A percentile compares a stretch with the other conserved stretches of the same genome.
Evolutionary conservation across 2,329 filamentous ascomycete genomes (phyloP).

Genomic region (Ciborinia camelliae): DNA sequence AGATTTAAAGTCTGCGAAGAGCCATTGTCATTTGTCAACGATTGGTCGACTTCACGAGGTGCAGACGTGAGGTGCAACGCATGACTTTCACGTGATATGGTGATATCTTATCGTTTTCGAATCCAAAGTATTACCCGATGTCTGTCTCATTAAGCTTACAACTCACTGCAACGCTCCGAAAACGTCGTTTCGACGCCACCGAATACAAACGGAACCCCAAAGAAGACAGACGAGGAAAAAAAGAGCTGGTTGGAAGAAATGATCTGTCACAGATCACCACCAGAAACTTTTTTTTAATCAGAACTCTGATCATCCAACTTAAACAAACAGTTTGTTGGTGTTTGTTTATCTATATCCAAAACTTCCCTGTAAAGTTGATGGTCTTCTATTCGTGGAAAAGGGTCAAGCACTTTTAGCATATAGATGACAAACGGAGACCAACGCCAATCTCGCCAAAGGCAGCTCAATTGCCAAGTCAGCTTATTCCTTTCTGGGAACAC

Average conservation of each 20-base stretch:
- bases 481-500: neutral
- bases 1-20: neutral
- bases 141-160: constrained; percentile 4
- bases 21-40: neutral
- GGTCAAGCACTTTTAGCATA: neutral
- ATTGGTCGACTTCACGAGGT: constrained; percentile 8
- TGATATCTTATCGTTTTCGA: neutral
- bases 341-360: too few relatives aligned
- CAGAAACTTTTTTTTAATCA: neutral
- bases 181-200: constrained; percentile 2
- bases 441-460: neutral
- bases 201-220: neutral
- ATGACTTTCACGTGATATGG: constrained; percentile 8
- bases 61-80: neutral
- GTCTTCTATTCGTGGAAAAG: constrained; percentile 1
- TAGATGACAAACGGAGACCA: neutral
- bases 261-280: neutral
- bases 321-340: too few relatives aligned
- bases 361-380: neutral
- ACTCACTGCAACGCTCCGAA: neutral
- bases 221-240: constrained; percentile 5
- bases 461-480: neutral
- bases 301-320: neutral
- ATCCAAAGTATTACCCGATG: neutral
- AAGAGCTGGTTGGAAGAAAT: neutral